Evolutionary conservation across 202 grass and related monocot species (phyloP).

Genomic region (Panicum hallii): DNA sequence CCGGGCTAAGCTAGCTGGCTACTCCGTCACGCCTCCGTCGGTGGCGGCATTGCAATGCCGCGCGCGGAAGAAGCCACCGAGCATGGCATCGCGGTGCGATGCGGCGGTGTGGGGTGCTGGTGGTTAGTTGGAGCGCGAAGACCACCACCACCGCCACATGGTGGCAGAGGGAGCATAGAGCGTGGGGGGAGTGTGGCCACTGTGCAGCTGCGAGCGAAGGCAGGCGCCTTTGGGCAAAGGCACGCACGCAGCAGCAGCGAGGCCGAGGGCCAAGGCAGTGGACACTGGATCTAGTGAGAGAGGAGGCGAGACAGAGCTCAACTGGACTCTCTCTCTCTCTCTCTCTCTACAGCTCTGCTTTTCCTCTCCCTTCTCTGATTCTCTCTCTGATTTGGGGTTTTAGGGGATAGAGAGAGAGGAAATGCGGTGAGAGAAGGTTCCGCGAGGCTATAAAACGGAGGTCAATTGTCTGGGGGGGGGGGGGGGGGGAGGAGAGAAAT

Average conservation of each 20-base stretch:
- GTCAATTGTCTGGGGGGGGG: constrained; percentile 58
- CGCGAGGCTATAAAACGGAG: constrained; percentile 50
- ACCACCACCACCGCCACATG: constrained; percentile 29
- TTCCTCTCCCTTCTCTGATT: constrained; percentile 19
- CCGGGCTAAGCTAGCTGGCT: neutral
- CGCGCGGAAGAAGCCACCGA: constrained; percentile 15
- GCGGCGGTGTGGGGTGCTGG: neutral
- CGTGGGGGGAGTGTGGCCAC: constrained; percentile 33
- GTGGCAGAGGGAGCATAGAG: constrained; percentile 53
- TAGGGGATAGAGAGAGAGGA: constrained; percentile 24
- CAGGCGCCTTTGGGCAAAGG: constrained; percentile 37
- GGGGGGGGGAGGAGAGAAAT: constrained; percentile 33
- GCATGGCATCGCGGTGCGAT: constrained; percentile 33
- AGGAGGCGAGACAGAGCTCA: constrained; percentile 11
- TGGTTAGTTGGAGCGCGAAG: constrained; percentile 44
- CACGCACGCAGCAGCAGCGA: constrained; percentile 40
- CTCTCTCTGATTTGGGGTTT: constrained; percentile 38
- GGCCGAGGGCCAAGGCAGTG: neutral
- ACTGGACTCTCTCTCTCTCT: neutral
- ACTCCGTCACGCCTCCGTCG: constrained; percentile 25
- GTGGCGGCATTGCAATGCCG: constrained; percentile 56
- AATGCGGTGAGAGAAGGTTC: constrained; percentile 51
- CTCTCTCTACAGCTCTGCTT: constrained; percentile 23
- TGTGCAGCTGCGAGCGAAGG: constrained; percentile 33
- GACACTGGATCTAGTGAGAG: constrained; percentile 47